Evolutionary conservation across 1,284 basidiomycete species (phyloP).

Genomic region (Papiliotrema fonsecae): DNA sequence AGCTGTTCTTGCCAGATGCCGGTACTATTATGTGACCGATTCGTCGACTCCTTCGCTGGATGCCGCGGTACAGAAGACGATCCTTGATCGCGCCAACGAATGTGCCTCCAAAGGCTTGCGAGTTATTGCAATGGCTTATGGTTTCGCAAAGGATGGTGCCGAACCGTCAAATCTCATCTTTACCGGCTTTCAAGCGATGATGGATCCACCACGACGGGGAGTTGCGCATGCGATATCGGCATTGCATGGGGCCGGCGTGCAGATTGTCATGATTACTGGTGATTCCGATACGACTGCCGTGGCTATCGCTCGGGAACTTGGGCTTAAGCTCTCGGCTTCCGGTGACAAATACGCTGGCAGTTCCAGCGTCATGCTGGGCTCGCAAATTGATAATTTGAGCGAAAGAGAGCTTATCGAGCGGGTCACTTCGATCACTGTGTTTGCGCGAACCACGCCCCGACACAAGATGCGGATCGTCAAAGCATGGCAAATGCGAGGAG

Average conservation of each 20-base stretch:
- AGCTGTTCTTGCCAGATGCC: slow-evolving; percentile 75
- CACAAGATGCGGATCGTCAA: slow-evolving; percentile 97
- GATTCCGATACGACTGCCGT: slow-evolving; percentile 88
- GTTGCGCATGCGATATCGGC: slow-evolving; percentile 81
- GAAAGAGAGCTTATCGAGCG: slow-evolving; percentile 75
- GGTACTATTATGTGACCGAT: slow-evolving; percentile 80
- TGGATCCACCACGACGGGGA: slow-evolving; percentile 87
- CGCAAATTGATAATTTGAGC: slow-evolving; percentile 76
- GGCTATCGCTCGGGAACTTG: slow-evolving; percentile 83
- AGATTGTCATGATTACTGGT: slow-evolving; percentile 97
- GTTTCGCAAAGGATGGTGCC: slow-evolving; percentile 51
- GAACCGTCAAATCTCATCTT: slow-evolving; percentile 59
- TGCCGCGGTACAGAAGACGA: slow-evolving; percentile 58
- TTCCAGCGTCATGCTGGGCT: slow-evolving; percentile 66
- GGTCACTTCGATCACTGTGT: slow-evolving; percentile 77
- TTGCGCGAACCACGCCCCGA: slow-evolving; percentile 88
- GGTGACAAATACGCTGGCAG: slow-evolving; percentile 25
- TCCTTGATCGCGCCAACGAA: slow-evolving; percentile 64
- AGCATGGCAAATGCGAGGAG: slow-evolving; percentile 82
- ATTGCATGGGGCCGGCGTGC: slow-evolving; percentile 79
- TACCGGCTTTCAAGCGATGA: slow-evolving; percentile 89
- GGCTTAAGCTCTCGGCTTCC: slow-evolving; percentile 53
- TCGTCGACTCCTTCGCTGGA: slow-evolving; percentile 75
- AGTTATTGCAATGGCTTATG: slow-evolving; percentile 86
- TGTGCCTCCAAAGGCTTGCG: slow-evolving; percentile 74